Evolutionary conservation across 805 yeast species (phyloP).

Genomic region (Yarrowia porcina): DNA sequence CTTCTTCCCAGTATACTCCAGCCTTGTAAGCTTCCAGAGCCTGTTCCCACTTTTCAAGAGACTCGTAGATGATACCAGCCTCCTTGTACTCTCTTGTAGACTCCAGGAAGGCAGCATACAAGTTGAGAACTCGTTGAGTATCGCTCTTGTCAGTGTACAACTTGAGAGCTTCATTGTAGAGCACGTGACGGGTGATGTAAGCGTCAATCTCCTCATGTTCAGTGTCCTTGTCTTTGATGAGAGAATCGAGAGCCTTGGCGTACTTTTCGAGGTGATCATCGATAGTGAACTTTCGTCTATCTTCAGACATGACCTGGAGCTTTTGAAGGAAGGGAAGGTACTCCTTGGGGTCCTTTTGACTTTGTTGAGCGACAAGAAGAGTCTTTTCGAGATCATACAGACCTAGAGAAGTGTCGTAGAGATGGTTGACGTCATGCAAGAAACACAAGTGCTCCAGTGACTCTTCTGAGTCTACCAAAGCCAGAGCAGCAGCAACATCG

Average conservation of each 20-base stretch:
- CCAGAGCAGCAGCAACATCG: constrained; percentile 69
- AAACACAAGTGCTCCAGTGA: constrained; percentile 83
- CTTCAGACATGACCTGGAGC: constrained; percentile 61
- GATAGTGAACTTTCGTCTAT: constrained; percentile 69
- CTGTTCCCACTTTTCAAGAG: constrained; percentile 50
- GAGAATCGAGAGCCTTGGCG: constrained; percentile 71
- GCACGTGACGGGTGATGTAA: constrained; percentile 64
- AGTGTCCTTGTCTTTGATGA: constrained; percentile 41
- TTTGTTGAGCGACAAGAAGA: constrained; percentile 84
- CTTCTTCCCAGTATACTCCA: constrained; percentile 83
- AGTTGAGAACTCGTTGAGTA: constrained; percentile 47
- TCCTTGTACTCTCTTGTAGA: constrained; percentile 59
- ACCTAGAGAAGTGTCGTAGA: constrained; percentile 77
- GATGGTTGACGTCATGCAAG: constrained; percentile 79
- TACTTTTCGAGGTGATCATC: constrained; percentile 72
- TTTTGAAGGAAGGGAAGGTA: constrained; percentile 87
- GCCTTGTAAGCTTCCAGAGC: constrained; percentile 69
- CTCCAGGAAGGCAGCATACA: constrained; percentile 62
- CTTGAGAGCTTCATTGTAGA: constrained; percentile 66
- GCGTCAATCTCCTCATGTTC: constrained; percentile 53
- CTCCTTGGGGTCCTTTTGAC: constrained; percentile 97
- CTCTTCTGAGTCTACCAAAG: constrained; percentile 57
- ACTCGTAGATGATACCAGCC: constrained; percentile 77
- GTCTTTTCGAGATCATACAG: constrained; percentile 79
- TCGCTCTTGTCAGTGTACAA: constrained; percentile 54